Evolutionary conservation across 2,329 filamentous ascomycete genomes (phyloP), one percentile per base, ranked within the genome.

Genomic region (Penicillium thymicola): DNA sequence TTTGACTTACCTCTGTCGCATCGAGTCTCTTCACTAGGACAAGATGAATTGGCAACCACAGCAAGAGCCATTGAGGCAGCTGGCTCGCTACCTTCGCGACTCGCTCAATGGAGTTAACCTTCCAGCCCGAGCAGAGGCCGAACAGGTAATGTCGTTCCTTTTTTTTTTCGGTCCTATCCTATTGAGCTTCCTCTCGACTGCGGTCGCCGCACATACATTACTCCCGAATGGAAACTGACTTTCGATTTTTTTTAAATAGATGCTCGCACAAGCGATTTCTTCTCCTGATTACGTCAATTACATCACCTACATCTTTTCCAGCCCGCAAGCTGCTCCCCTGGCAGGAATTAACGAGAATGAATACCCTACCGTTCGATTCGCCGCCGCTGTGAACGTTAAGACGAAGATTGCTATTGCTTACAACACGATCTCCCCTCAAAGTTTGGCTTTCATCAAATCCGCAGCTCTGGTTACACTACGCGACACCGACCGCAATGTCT

Each of bases 231-330:
- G 21, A 51, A 41, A 60, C 64, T 71, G 49, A 69, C 52, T 14
- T 34, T 37, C 38, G 37, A 14, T 45, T 47, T 14, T 45, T 7
- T 23, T 25, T 51, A 34, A 21, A 55, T 67, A 97, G 94, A 95
- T 97, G 90, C 89, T 99, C 67, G 82, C 85, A 64, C 89, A 96
- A 78, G 94, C 93, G 59, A 95, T 90, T 73, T 79, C 82, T 51
- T 94, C 90, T 11, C 92, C 92, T 47, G 93, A 97, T 74, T 90
- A 97, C 80, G 93, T 95, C 80, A 97, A 97, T 78, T 99, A 99
- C 75, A 86, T 99, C 43, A 89, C 90, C 65, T 97, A 89, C 75
- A 84, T 99, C 60, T 90, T 96, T 75, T 90, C 89, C 58, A 91
- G 84, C 66, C 73, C 85, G 55, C 81, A 86, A 61, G 79, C 81